Conservation (phyloP, 2,329 filamentous ascomycete genomes). For the Diaporthe sp. region DNA sequence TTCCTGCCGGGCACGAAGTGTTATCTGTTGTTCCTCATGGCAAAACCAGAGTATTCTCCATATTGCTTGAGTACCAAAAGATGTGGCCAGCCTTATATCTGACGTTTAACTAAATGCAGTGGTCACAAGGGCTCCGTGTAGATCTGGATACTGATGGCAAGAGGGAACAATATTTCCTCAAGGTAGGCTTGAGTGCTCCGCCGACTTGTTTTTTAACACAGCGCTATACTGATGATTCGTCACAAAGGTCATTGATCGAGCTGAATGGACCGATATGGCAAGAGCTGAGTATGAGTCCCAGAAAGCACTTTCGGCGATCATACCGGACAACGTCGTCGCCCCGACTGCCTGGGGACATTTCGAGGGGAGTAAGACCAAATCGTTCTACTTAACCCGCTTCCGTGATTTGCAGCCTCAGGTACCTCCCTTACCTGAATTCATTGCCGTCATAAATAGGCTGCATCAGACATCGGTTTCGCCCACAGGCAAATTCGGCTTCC, state of each 20-base stretch:
- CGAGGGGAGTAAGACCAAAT: not conserved
- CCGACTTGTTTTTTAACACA: too few relatives aligned
- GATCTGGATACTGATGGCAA: not conserved
- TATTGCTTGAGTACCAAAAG: too few relatives aligned
- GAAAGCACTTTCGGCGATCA: not conserved
- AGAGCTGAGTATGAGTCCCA: constrained; percentile 23
- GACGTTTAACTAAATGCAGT: too few relatives aligned
- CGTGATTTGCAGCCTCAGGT: not conserved
- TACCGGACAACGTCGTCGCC: constrained; percentile 17
- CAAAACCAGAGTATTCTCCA: constrained; percentile 40
- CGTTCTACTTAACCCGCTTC: constrained; percentile 20
- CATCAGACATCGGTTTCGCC: constrained; percentile 11
- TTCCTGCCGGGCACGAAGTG: constrained; percentile 39
- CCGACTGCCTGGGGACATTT: constrained; percentile 18
- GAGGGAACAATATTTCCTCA: constrained; percentile 6
- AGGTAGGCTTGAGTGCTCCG: too few relatives aligned
- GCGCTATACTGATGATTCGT: too few relatives aligned
- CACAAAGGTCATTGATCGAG: constrained; percentile 22
- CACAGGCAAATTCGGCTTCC: constrained; percentile 50
- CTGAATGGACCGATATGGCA: constrained; percentile 30
- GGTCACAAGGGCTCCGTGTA: constrained; percentile 36
- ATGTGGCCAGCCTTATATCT: too few relatives aligned
- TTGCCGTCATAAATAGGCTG: constrained; percentile 1
- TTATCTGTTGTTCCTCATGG: constrained; percentile 42
- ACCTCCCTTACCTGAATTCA: not conserved